Evolutionary conservation across 352 stramenopile species (phyloP).

Genomic region (Pythium oligandrum): DNA sequence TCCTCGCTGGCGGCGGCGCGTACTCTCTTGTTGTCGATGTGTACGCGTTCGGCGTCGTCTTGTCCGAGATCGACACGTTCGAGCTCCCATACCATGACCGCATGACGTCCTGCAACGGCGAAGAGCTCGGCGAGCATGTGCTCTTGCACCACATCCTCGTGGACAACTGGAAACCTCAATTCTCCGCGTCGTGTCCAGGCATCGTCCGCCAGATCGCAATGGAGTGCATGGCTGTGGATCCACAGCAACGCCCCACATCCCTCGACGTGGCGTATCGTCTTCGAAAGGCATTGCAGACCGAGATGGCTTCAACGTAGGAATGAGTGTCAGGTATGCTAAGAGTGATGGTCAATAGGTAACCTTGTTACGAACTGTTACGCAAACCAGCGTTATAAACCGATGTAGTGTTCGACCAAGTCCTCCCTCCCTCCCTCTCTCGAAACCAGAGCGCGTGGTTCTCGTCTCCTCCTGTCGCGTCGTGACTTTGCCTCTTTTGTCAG

Average conservation of each 20-base stretch:
- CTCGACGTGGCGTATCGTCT: conserved; percentile 40
- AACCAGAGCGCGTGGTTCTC: too few relatives aligned
- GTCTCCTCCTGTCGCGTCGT: too few relatives aligned
- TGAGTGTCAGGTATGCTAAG: too few relatives aligned
- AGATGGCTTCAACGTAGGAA: too few relatives aligned
- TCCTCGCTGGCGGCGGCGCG: not conserved
- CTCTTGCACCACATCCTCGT: conserved; percentile 48
- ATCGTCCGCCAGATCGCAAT: conserved; percentile 36
- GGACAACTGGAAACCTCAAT: conserved; percentile 43
- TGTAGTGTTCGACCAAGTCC: too few relatives aligned
- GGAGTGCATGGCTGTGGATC: conserved; percentile 39
- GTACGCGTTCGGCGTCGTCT: conserved; percentile 3
- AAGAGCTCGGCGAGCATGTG: conserved; percentile 30
- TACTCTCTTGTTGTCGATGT: not conserved
- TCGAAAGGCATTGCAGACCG: conserved; percentile 27
- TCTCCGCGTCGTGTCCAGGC: conserved; percentile 38
- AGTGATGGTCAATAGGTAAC: too few relatives aligned
- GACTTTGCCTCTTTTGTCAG: too few relatives aligned
- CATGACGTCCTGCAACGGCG: conserved; percentile 16
- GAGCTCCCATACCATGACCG: conserved; percentile 2
- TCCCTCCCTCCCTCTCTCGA: too few relatives aligned
- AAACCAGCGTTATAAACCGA: too few relatives aligned
- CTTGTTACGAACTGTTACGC: too few relatives aligned
- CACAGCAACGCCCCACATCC: conserved; percentile 30
- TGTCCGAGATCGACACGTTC: conserved; percentile 2